These are phyloP conservation scores for Ogataea hybrid DNA, from an alignment of 1,139 yeast species.

Conservation along the genomic window DNA sequence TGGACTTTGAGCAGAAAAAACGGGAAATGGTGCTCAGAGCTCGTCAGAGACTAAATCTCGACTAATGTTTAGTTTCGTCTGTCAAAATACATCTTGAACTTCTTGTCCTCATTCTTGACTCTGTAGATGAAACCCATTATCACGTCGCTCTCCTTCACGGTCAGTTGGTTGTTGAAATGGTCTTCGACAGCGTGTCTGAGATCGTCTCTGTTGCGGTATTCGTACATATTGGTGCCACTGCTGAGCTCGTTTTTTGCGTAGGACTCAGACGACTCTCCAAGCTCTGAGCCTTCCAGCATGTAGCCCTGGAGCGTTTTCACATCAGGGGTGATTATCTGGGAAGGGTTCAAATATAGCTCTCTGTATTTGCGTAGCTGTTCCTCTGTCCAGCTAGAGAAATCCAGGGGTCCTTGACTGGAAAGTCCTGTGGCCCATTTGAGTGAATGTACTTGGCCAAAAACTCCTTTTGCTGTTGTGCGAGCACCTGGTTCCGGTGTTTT, in stretches of 20 bases:
- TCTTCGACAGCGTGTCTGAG: constrained; percentile 36
- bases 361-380: constrained; percentile 58
- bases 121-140: constrained; percentile 77
- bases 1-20: constrained; percentile 44
- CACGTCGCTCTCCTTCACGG: constrained; percentile 73
- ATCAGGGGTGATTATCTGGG: constrained; percentile 42
- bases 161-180: constrained; percentile 55
- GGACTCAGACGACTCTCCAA: constrained; percentile 60
- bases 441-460: constrained; percentile 57
- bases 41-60: constrained; percentile 34
- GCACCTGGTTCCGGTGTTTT: constrained; percentile 53
- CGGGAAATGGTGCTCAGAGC: constrained; percentile 51
- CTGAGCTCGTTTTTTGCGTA: constrained; percentile 26
- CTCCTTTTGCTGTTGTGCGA: constrained; percentile 61
- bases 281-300: constrained; percentile 50
- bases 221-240: constrained; percentile 27
- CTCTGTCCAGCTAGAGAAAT: constrained; percentile 56
- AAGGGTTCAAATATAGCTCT: constrained; percentile 41
- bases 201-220: constrained; percentile 29
- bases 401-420: constrained; percentile 51
- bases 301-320: constrained; percentile 58
- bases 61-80: constrained; percentile 15
- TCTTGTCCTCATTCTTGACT: constrained; percentile 58
- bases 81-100: constrained; percentile 32
- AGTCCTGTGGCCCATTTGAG: constrained; percentile 62